phyloP scores from a whole-genome alignment of 495 filamentous ascomycete species.

The Hyaloscypha finlandica region DNA sequence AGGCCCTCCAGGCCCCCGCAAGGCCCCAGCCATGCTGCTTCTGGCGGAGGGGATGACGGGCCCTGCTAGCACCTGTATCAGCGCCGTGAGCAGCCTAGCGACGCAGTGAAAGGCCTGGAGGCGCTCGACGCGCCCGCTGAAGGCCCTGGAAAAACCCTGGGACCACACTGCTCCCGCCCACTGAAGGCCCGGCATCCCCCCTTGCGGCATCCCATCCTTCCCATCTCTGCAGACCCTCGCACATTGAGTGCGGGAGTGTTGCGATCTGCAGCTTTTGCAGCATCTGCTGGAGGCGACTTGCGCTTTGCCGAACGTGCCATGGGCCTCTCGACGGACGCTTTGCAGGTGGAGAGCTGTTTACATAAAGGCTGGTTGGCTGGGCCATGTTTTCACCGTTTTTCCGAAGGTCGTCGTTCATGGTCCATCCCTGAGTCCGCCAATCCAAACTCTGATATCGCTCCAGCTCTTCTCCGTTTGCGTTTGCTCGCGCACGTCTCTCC shows the following conservation, averaged over 20 bases:
- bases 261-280: not conserved
- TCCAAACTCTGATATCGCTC: constrained; percentile 10
- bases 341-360: not conserved
- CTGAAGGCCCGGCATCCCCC: constrained; percentile 1
- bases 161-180: not conserved
- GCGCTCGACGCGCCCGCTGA: constrained; percentile 6
- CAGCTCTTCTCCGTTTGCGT: constrained; percentile 21
- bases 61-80: constrained; percentile 10
- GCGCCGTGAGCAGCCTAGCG: not conserved
- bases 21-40: not conserved
- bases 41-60: not conserved
- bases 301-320: not conserved
- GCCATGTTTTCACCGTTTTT: constrained; percentile 20
- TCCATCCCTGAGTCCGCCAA: constrained; percentile 15
- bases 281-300: not conserved
- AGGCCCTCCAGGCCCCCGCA: not conserved
- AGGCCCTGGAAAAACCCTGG: constrained; percentile 11
- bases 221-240: not conserved
- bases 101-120: not conserved
- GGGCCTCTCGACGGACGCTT: too few relatives aligned
- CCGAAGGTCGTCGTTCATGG: constrained; percentile 3
- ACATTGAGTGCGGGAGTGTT: not conserved
- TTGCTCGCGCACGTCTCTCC: constrained; percentile 27
- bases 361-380: constrained; percentile 6
- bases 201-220: not conserved